Percentiles rank a stretch among this genome's conserved stretches.
phyloP scores from a whole-genome alignment of 345 rosid genomes.

The Syzygium aromaticum region DNA sequence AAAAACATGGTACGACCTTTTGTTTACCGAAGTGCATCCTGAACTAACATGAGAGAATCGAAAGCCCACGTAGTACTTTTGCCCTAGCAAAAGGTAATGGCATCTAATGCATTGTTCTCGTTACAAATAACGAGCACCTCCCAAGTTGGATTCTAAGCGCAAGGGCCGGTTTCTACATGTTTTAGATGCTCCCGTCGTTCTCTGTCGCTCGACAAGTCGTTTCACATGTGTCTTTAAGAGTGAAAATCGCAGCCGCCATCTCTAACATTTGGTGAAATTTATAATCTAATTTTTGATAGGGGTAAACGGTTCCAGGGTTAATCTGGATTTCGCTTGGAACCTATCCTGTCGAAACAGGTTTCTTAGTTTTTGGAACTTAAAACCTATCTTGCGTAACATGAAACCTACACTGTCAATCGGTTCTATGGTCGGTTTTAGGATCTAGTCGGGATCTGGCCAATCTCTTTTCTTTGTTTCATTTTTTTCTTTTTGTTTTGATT shows the following conservation, averaged over 20 bases:
- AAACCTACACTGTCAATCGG: background rate
- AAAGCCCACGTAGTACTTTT: background rate
- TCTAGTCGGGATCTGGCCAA: fast-evolving
- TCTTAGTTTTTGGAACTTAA: fast-evolving
- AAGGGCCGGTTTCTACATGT: background rate
- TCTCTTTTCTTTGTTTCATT: background rate
- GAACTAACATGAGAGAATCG: background rate
- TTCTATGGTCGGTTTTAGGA: background rate
- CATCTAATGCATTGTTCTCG: background rate
- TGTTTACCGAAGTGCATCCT: background rate
- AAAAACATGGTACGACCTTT: background rate
- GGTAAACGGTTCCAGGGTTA: fast-evolving
- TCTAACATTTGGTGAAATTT: background rate
- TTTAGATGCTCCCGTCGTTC: background rate
- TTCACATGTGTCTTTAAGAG: background rate
- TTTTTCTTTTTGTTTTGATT: background rate
- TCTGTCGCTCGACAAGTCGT: background rate
- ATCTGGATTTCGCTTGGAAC: fast-evolving
- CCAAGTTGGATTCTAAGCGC: background rate
- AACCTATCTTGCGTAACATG: fast-evolving
- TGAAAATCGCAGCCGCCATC: background rate
- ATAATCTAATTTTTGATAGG: background rate
- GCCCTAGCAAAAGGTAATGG: background rate
- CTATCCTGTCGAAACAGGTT: fast-evolving
- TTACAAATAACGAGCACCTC: background rate